Base-by-base conservation (phyloP, 805 yeast genomes). In the Schwanniomyces pseudopolymorphus region DNA sequence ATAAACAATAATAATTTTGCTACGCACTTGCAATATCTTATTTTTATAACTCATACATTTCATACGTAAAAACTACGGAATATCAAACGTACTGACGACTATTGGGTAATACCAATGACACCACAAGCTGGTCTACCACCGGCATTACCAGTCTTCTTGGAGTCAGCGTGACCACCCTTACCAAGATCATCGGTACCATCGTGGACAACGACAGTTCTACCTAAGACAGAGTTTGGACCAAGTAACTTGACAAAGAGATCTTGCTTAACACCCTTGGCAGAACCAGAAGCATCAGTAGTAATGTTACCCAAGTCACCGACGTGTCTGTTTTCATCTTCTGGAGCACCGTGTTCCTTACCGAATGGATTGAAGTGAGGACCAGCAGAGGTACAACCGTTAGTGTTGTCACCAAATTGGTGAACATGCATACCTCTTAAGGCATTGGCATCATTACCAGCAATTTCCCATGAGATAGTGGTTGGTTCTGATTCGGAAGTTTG, bases 101-200 rank as follows among this genome's bases (percentile, higher is more conserved):
- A 71, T 47, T 68, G 62, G 52, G 89, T 57, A 53, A 85, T 60
- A 55, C 97, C 97, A 77, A 91, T 90, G 64, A 91, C 97, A 78
- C 98, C 98, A 78, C 98, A 91, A 54, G 98, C 98, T 59, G 94
- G 88, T 84, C 98, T 90, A 58, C 86, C 91, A 70, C 98, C 98
- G 50, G 98, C 97, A 66, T 91, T 89, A 78, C 97, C 97, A 58
- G 97, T 90, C 78, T 86, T 89, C 75, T 87, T 80, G 54, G 96
- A 87, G 72, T 89, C 96, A 50, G 87, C 84, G 66, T 84, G 83
- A 52, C 90, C 96, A 72, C 97, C 96, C 78, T 87, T 85, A 69
- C 97, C 97, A 64, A 88, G 84, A 69, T 91, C 97, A 68, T 91
- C 97, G 56, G 81, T 76, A 64, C 97, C 98, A 52, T 80, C 89